Evolutionary conservation across 2,329 filamentous ascomycete genomes (phyloP), one percentile per base, ranked within the genome.

Genomic region (Exophiala spinifera): DNA sequence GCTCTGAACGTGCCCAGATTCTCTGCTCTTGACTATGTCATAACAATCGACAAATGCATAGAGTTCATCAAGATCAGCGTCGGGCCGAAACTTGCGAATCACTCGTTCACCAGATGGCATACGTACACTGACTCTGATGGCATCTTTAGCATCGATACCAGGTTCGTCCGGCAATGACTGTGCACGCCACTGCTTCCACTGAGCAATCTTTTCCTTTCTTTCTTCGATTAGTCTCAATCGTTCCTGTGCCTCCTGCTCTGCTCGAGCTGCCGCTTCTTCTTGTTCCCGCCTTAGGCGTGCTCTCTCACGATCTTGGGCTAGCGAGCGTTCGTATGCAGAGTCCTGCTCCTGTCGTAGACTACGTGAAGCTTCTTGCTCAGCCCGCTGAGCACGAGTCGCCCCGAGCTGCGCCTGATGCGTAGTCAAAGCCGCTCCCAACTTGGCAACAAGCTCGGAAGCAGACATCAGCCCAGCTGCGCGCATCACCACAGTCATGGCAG

Each of bases 21-120:
- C 49, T 55, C 13, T 70, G 1, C 72, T 71, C 33, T 79, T 71
- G 2, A 91, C 64, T 4, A 87, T 63, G 49, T 89, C 85, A 68
- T 91, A 86, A 72, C 92, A 97, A 67, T 99, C 94, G 2, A 97
- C 91, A 72, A 95, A 96, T 0, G 92, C 94, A 70, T 97, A 97
- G 4, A 99, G 74, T 65, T 96, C 91, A 68, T 97, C 92, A 34
- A 97, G 76, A 1, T 81, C 78, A 0, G 88, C 83, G n/a, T 83
- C 76, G 1, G 79, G 76, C 0, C 77, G 70, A 68, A 99, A 97
- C 46, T 82, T 82, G 39, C 92, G 81, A 52, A 95, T 82, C 1
- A 96, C 81, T 39, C 91, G 80, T 46, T 89, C 87, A 0, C 83
- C 87, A 3, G 82, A 86, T 0, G 78, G 75, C 64, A 86, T 72